A percentile compares a stretch with the other conserved stretches of the same genome.
Evolutionary conservation across 345 rosid species (phyloP).

Genomic region (Murraya paniculata): DNA sequence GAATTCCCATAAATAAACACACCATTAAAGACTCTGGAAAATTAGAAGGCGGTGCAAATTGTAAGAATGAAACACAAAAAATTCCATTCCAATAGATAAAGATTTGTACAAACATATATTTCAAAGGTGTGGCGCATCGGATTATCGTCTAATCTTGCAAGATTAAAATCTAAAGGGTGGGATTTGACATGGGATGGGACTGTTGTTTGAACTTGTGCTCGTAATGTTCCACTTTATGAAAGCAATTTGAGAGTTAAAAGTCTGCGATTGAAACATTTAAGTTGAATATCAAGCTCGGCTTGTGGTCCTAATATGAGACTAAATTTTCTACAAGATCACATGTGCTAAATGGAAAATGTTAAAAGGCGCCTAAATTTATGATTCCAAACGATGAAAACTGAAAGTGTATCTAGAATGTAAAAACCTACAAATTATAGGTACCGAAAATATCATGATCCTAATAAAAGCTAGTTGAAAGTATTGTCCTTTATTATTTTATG

Average conservation of each 20-base stretch:
- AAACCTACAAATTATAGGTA: too few relatives aligned
- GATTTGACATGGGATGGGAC: neutral
- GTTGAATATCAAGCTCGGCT: too few relatives aligned
- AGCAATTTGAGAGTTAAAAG: neutral
- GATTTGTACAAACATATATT: neutral
- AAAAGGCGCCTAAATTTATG: neutral
- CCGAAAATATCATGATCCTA: too few relatives aligned
- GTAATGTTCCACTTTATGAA: neutral
- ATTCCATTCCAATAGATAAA: neutral
- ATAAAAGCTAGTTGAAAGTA: too few relatives aligned
- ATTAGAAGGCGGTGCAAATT: neutral
- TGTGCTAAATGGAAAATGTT: neutral
- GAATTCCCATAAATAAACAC: too few relatives aligned
- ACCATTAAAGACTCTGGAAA: neutral
- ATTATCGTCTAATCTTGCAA: neutral
- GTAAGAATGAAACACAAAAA: neutral
- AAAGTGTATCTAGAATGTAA: too few relatives aligned
- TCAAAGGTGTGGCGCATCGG: neutral
- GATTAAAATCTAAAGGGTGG: neutral
- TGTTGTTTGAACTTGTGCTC: neutral
- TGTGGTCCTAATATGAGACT: neutral
- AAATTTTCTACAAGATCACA: too few relatives aligned
- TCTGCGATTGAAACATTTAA: too few relatives aligned
- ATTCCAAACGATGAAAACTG: neutral
- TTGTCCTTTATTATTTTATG: too few relatives aligned